Evolutionary conservation across 2,329 filamentous ascomycete genomes (phyloP), one percentile per base, ranked within the genome.

Genomic region (Ophiosphaerella korrae): DNA sequence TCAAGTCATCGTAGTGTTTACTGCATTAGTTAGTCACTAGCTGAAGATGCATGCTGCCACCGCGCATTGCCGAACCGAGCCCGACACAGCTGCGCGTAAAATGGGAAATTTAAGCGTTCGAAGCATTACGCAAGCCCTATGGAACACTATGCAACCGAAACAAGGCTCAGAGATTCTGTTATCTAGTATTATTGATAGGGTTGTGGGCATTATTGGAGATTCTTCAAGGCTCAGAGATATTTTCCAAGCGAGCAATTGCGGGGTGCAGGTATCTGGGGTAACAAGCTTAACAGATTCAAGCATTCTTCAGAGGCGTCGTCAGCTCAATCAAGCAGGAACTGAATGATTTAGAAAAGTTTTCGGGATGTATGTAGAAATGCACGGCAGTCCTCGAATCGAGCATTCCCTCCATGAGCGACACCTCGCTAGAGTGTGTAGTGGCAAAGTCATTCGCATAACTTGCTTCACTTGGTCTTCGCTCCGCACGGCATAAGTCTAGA

Each of bases 221-320:
- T 13, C 40, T 40, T 48, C 37, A 46, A 52, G 41, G 48, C 43
- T 46, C 41, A 37, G 50, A 38, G 33, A 48, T 14, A 35, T 46
- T 36, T 49, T 43, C 42, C 50, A 48, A 40, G 48, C 50, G 48
- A 53, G 29, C 6, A 45, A 52, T 39, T 61, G 62, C 54, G 58
- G 62, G 58, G 58, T 61, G 53, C 60, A 57, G 51, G 42, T 32
- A 9, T 57, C 53, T 52, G 53, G 58, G 55, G 58, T 60, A 47
- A 23, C 57, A 64, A 52, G 41, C 48, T 50, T 53, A 43, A 42
- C 33, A 36, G 16, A 18, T 29, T 49, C 39, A 56, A 53, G 51
- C 40, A 39, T 45, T 46, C 35, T 39, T 24, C 48, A 40, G 42
- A 50, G 48, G 57, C 58, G 42, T 62, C 62, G 60, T 64, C 42